A percentile compares a stretch with the other conserved stretches of the same genome.
phyloP scores from a whole-genome alignment of 768 basidiomycete genomes.

The Lactarius tabidus region DNA sequence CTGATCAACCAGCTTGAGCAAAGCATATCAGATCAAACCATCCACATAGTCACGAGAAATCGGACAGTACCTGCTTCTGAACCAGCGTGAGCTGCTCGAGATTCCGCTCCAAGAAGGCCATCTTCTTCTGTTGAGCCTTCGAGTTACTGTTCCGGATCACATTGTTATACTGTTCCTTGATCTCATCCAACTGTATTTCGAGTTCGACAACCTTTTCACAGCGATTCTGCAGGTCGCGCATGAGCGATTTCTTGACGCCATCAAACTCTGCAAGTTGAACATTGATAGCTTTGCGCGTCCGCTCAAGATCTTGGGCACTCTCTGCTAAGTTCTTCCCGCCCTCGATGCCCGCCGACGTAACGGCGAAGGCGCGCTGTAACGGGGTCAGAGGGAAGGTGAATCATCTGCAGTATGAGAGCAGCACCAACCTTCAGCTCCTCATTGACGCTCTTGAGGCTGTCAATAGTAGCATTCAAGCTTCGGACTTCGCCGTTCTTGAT shows the following conservation, averaged over 20 bases:
- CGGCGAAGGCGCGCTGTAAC: constrained; percentile 90
- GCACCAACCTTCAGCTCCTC: constrained; percentile 89
- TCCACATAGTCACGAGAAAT: not conserved
- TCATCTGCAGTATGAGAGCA: constrained; percentile 5
- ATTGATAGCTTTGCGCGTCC: constrained; percentile 93
- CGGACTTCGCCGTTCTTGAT: constrained; percentile 79
- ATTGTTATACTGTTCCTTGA: constrained; percentile 98
- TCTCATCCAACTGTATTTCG: constrained; percentile 97
- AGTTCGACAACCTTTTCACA: constrained; percentile 99
- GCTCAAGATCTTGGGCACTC: constrained; percentile 94
- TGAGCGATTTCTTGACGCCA: constrained; percentile 96
- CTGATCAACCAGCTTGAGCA: constrained; percentile 87
- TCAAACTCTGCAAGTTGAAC: constrained; percentile 99
- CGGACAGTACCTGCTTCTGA: constrained; percentile 81
- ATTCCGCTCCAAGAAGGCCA: constrained; percentile 97
- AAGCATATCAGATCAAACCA: constrained; percentile 15
- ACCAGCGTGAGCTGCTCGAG: constrained; percentile 91
- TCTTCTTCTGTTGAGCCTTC: constrained; percentile 98
- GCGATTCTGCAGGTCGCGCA: constrained; percentile 98
- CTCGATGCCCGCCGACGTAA: constrained; percentile 94
- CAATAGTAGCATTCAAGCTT: constrained; percentile 77
- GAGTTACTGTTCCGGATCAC: constrained; percentile 98
- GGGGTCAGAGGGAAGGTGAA: constrained; percentile 20
- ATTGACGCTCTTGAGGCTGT: constrained; percentile 92
- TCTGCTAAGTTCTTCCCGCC: constrained; percentile 96